A percentile compares a stretch with the other conserved stretches of the same genome.
These are phyloP conservation scores for Vigna trinervia DNA, from an alignment of 306 rosid species.

Conservation along the genomic window DNA sequence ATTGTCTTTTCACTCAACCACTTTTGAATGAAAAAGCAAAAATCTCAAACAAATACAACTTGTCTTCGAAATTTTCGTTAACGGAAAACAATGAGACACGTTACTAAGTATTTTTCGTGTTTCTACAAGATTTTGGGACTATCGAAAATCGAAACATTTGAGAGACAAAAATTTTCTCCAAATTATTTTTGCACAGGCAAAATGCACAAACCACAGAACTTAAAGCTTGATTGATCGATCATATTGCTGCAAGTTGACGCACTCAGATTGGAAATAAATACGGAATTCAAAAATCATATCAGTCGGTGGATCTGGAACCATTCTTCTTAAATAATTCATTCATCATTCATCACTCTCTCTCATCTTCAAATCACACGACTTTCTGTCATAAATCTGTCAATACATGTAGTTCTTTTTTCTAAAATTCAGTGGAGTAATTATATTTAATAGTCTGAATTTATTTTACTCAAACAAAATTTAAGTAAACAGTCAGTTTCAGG, in stretches of 20 bases:
- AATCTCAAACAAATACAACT: no score
- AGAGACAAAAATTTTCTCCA: background rate
- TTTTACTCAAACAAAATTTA: no score
- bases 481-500: no score
- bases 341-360: background rate
- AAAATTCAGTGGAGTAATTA: background rate
- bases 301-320: conserved; percentile 26
- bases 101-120: conserved; percentile 4
- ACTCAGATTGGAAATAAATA: conserved; percentile 6
- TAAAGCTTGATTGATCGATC: conserved; percentile 7
- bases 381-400: background rate
- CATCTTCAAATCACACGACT: conserved; percentile 8
- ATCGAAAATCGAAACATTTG: background rate
- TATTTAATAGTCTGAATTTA: background rate
- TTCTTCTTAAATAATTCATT: conserved; percentile 12
- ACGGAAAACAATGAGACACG: conserved; percentile 8
- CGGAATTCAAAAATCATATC: background rate
- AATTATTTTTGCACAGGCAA: background rate
- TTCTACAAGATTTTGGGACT: background rate
- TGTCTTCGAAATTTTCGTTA: background rate
- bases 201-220: conserved; percentile 19
- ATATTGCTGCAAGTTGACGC: conserved; percentile 7
- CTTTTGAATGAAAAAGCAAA: no score
- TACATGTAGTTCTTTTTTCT: no score
- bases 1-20: no score